Evolutionary conservation across 1,284 basidiomycete species (phyloP).

Genomic region (Apiotrichum gamsii): DNA sequence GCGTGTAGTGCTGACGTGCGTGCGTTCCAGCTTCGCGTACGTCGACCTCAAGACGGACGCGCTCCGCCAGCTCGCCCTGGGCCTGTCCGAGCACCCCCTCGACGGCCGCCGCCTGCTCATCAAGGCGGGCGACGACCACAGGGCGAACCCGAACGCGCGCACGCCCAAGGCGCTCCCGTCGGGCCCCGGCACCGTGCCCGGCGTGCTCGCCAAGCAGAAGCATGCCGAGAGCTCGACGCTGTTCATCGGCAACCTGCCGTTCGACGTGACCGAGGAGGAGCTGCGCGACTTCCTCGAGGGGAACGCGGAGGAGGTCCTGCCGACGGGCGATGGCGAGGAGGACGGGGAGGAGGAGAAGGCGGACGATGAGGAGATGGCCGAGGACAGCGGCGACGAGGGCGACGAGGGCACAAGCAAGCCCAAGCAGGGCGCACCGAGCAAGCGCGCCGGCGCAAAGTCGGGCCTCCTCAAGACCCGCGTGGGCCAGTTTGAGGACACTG

Average conservation of each 20-base stretch:
- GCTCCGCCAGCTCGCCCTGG: conserved; percentile 66
- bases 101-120: conserved; percentile 85
- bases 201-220: conserved; percentile 40
- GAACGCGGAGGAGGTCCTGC: conserved; percentile 21
- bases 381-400: conserved; percentile 35
- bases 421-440: conserved; percentile 10
- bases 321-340: conserved; percentile 17
- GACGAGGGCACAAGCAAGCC: conserved; percentile 33
- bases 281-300: conserved; percentile 53
- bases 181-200: conserved; percentile 13
- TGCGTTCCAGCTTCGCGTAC: conserved; percentile 91
- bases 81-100: conserved; percentile 71
- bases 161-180: conserved; percentile 51
- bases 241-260: conserved; percentile 49
- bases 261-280: conserved; percentile 71
- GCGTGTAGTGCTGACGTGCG: too few species aligned
- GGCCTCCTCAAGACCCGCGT: conserved; percentile 86
- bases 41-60: conserved; percentile 81
- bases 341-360: conserved; percentile 30
- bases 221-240: conserved; percentile 37
- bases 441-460: conserved; percentile 47
- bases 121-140: conserved; percentile 77
- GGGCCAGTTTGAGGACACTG: conserved; percentile 92
- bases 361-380: conserved; percentile 24
- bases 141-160: conserved; percentile 38